phyloP scores from a whole-genome alignment of 192 early-diverging fungal genomes.

The Entomortierella beljakovae region DNA sequence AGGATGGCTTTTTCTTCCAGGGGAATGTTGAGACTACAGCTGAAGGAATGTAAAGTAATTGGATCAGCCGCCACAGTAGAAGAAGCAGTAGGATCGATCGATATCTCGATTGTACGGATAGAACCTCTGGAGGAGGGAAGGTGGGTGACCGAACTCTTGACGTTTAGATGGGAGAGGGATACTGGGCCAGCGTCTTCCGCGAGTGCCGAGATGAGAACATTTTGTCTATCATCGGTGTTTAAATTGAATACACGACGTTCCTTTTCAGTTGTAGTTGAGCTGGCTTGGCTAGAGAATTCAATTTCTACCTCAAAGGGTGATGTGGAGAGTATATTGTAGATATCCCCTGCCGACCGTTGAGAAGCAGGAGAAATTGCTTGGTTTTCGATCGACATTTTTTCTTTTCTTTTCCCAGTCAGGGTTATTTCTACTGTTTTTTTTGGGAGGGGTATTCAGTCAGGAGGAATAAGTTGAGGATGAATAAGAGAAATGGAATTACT shows the following conservation, averaged over 20 bases:
- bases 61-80: not conserved
- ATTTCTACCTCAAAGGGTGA: conserved; percentile 18
- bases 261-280: not conserved
- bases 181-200: too few relatives aligned
- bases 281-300: not conserved
- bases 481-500: too few relatives aligned
- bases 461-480: too few relatives aligned
- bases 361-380: not conserved
- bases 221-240: too few relatives aligned
- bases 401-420: too few relatives aligned
- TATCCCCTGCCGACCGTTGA: conserved; percentile 17
- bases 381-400: not conserved
- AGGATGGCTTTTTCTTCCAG: conserved; percentile 38
- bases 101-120: conserved; percentile 32
- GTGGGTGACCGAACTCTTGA: conserved; percentile 1
- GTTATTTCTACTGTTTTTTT: too few relatives aligned
- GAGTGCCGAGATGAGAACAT: too few relatives aligned
- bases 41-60: conserved; percentile 13
- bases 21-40: not conserved
- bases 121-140: not conserved
- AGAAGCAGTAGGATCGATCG: not conserved
- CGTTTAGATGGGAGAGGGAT: not conserved
- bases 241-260: too few relatives aligned
- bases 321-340: conserved; percentile 8
- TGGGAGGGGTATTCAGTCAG: too few relatives aligned